Evolutionary conservation across 371 early-diverging fungal genomes (phyloP), one percentile per base, ranked within the genome.

Genomic region (Mucor circinelloides): DNA sequence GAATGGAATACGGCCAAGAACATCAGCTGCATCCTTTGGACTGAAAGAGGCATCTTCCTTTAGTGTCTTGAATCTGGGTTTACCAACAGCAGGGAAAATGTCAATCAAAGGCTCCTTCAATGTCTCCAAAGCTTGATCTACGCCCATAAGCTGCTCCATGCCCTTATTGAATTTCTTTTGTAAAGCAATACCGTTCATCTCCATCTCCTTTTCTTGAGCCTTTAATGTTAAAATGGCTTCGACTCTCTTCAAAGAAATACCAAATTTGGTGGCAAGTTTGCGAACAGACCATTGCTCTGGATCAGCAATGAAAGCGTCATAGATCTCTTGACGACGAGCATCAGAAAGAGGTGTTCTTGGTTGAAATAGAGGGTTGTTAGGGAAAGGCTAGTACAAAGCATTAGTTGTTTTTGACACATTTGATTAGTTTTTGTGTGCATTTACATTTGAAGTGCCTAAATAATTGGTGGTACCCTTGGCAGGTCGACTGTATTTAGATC

Each of bases 211-310:
- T 77, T 94, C 95, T 31, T 89, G 71, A 8, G 90, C 87, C 78
- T 96, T 96, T 60, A 97, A 80, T 60, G 90, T 87, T 61, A 97
- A 77, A 60, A 97, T 89, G n/a, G 96, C 98, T 77, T 95, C 91
- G 7, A 93, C 89, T 55, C 98, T 89, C 66, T 88, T 90, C 71
- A 97, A 88, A 15, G 97, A 93, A 9, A 96, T 69, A n/a, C 78
- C 76, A 75, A 82, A 92, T 57, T 87, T 82, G 13, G 81, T 85
- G 17, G 93, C 95, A 58, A 96, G 85, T 44, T 86, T 73, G 38
- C 94, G 87, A 30, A 94, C 91, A 6, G 95, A 89, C 84, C 85
- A 81, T 25, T 66, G 76, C 38, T 77, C 76, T 9, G 92, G 87
- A 66, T 91, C 87, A 2, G 75, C 63, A 42, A 69, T 60, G 73